A percentile compares a stretch with the other conserved stretches of the same genome.
Evolutionary conservation across 2,329 filamentous ascomycete species (phyloP).

Genomic region (Fusarium oxysporum): DNA sequence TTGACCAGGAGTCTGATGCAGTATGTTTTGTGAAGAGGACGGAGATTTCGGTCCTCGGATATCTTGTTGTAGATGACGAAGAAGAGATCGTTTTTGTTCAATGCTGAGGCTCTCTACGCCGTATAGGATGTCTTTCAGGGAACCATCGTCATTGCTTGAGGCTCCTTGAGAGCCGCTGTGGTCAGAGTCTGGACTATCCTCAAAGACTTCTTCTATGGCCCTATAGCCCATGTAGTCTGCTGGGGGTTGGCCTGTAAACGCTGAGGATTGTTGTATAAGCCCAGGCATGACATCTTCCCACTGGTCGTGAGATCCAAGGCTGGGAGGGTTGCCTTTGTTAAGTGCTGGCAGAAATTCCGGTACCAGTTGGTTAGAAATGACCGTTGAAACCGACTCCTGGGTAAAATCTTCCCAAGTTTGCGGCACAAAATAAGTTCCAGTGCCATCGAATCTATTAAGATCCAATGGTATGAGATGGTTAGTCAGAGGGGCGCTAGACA

Average conservation of each 20-base stretch:
- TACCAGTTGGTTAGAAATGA: neutral
- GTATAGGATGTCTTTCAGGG: constrained; percentile 28
- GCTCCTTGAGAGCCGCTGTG: neutral
- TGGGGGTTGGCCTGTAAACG: neutral
- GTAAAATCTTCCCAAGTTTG: neutral
- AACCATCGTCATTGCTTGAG: neutral
- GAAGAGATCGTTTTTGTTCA: constrained; percentile 37
- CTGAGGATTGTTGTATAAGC: neutral
- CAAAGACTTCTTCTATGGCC: constrained; percentile 17
- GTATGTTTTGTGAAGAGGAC: neutral
- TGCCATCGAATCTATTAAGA: neutral
- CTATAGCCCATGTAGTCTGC: neutral
- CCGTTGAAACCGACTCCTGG: neutral
- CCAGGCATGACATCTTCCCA: neutral
- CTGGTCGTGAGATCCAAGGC: neutral
- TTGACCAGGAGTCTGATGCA: constrained; percentile 29
- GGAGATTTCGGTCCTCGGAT: neutral
- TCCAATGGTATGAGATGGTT: neutral
- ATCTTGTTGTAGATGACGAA: constrained; percentile 39
- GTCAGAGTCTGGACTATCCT: constrained; percentile 1
- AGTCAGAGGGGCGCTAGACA: neutral
- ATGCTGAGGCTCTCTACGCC: constrained; percentile 30
- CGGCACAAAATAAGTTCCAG: neutral
- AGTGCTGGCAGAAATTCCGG: neutral
- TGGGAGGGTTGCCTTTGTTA: neutral